Evolutionary conservation across 2,329 filamentous ascomycete genomes (phyloP).

Genomic region (Pseudogymnoascus sp.): DNA sequence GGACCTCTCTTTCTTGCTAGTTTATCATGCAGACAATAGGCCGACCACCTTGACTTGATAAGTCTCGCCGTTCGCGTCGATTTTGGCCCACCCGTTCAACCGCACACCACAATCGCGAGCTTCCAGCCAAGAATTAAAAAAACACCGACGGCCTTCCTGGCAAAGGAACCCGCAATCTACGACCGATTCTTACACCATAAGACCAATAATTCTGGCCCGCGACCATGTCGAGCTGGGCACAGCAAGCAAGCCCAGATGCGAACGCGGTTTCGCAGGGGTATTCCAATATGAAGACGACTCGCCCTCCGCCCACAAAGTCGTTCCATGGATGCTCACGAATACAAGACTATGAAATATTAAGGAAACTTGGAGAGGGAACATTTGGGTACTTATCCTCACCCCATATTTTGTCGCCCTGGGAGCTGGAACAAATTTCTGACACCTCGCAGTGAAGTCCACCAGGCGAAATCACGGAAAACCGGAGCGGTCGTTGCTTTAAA

Average conservation of each 20-base stretch:
- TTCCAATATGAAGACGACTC: slow-evolving; percentile 39
- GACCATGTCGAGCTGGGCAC: slow-evolving; percentile 9
- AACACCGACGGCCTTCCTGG: background rate
- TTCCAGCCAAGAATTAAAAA: background rate
- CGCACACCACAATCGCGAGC: slow-evolving; percentile 2
- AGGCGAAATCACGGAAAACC: slow-evolving; percentile 68
- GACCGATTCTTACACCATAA: background rate
- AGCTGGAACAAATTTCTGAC: slow-evolving; percentile 7
- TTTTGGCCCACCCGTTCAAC: slow-evolving; percentile 3
- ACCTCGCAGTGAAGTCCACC: slow-evolving; percentile 69
- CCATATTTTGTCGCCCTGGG: background rate
- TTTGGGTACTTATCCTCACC: slow-evolving; percentile 59
- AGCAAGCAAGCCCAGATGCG: slow-evolving; percentile 17
- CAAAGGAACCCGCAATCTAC: background rate
- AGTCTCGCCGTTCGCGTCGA: slow-evolving; percentile 5
- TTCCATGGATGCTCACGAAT: slow-evolving; percentile 84
- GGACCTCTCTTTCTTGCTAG: background rate
- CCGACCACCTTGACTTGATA: slow-evolving; percentile 8
- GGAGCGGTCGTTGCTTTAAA: slow-evolving; percentile 79
- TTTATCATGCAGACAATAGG: slow-evolving; percentile 7
- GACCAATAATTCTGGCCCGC: background rate
- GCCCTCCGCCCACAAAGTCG: slow-evolving; percentile 47
- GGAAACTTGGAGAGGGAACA: slow-evolving; percentile 87
- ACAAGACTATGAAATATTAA: slow-evolving; percentile 67
- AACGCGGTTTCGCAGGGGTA: slow-evolving; percentile 41